Conservation (phyloP, 441 rosid species). For the Gossypium gossypioides region DNA sequence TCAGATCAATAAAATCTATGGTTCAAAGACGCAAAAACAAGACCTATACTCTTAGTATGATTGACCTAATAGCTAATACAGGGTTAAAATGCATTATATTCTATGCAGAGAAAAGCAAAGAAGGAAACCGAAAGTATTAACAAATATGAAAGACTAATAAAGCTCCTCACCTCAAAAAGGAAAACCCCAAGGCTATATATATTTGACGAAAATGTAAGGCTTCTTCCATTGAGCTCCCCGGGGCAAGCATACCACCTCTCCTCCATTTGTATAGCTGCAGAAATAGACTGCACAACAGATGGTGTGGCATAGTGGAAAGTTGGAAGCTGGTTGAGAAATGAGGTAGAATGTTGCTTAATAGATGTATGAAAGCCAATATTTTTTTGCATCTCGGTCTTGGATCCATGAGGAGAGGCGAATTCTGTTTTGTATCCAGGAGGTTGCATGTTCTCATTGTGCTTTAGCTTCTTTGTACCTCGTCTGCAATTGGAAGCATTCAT, state of each 20-base stretch:
- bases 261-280: conserved; percentile 34
- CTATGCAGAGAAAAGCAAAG: not conserved
- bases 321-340: conserved; percentile 25
- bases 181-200: conserved; percentile 64
- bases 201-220: conserved; percentile 39
- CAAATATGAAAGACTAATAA: conserved; percentile 3
- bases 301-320: conserved; percentile 18
- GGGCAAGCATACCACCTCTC: conserved; percentile 64
- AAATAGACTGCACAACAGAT: conserved; percentile 18
- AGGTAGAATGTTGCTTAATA: conserved; percentile 25
- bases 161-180: conserved; percentile 60
- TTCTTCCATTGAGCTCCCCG: conserved; percentile 41
- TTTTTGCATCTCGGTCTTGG: conserved; percentile 19
- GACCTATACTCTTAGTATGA: not conserved
- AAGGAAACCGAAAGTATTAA: not conserved
- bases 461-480: conserved; percentile 40
- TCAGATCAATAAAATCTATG: not conserved
- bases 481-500: conserved; percentile 10
- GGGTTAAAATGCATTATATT: not conserved
- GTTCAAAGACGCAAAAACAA: not conserved
- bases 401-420: conserved; percentile 25
- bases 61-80: not conserved
- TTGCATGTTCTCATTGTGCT: conserved; percentile 22
- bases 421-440: conserved; percentile 21
- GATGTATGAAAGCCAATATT: conserved; percentile 17